Conservation (phyloP, 805 yeast species). For the Yarrowia keelungensis region DNA sequence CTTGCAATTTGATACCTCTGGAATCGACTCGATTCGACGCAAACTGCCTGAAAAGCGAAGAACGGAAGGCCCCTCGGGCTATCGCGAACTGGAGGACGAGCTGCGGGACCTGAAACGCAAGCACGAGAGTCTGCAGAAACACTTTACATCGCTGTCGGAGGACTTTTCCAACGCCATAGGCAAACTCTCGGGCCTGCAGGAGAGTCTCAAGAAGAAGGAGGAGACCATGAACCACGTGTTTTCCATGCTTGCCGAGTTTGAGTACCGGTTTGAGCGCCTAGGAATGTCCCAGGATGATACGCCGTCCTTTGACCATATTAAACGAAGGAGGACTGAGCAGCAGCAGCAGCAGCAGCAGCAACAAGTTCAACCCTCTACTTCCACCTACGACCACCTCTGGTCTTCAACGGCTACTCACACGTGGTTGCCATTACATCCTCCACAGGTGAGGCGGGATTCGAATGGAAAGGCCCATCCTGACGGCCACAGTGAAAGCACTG, state of each 20-base stretch:
- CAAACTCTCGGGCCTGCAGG: slow-evolving; percentile 17
- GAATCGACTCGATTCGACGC: slow-evolving; percentile 84
- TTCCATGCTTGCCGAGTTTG: slow-evolving; percentile 35
- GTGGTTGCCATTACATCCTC: slow-evolving; percentile 24
- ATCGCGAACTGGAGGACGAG: slow-evolving; percentile 35
- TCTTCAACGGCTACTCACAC: slow-evolving; percentile 4
- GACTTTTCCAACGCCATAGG: slow-evolving; percentile 29
- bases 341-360: neutral
- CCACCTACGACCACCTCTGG: slow-evolving; percentile 18
- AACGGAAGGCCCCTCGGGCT: slow-evolving; percentile 6
- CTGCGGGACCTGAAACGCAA: slow-evolving; percentile 26
- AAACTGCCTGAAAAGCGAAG: slow-evolving; percentile 62
- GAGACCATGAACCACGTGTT: slow-evolving; percentile 39
- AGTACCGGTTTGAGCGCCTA: slow-evolving; percentile 31
- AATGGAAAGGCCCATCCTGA: slow-evolving; percentile 18
- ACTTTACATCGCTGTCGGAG: slow-evolving; percentile 32
- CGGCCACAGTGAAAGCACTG: neutral
- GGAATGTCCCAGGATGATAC: slow-evolving; percentile 30
- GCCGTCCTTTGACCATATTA: slow-evolving; percentile 19
- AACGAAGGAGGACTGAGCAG: slow-evolving; percentile 3
- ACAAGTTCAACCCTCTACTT: neutral
- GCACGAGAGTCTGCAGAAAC: slow-evolving; percentile 33
- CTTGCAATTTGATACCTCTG: slow-evolving; percentile 73
- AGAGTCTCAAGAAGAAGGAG: slow-evolving; percentile 39
- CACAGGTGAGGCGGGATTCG: slow-evolving; percentile 18